Evolutionary conservation across 352 stramenopile genomes (phyloP), one percentile per base, ranked within the genome.

Genomic region (Phytopythium vexans): DNA sequence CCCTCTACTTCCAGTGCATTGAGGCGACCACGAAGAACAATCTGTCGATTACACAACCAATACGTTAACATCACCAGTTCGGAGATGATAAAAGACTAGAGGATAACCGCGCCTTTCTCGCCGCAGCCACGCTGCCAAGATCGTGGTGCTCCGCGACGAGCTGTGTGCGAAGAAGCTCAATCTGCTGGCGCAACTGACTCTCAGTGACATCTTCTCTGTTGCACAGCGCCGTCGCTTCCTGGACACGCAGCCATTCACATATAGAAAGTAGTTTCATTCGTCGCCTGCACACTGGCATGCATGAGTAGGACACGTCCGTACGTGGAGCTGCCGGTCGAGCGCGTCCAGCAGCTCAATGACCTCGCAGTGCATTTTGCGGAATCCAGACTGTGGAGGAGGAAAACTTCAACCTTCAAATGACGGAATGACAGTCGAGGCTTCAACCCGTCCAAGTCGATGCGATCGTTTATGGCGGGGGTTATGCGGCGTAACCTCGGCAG

Each of bases 281-380:
- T 49, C 38, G 11, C 43, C 11, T 12, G 16, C 3, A 40, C 1
- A 11, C 3, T 6, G n/a, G 16, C n/a, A 47, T n/a, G 32, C 34
- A 38, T 27, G 21, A 27, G 21, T 27, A 27, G 21, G 21, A 27
- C 21, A 27, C 21, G 21, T 27, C 21, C 55, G 0, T 14, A 77
- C 68, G 41, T 70, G 55, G n/a, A 77, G 50, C 32, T 58, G 50
- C 15, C 32, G n/a, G 32, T 77, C 64, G 10, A 74, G 62, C 48
- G 61, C 61, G 43, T 74, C 42, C 34, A 74, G 53, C 42, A 57
- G 32, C 34, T 45, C 58, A 33, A 74, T 64, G 40, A 56, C 64
- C 8, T 71, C 57, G 33, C 45, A 27, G 21, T 27, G 21, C 21
- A 27, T 27, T 27, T 27, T 27, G 50, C 64, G 67, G 67, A 10